phyloP scores from a whole-genome alignment of 2,329 filamentous ascomycete species.

The Fusarium palustre region DNA sequence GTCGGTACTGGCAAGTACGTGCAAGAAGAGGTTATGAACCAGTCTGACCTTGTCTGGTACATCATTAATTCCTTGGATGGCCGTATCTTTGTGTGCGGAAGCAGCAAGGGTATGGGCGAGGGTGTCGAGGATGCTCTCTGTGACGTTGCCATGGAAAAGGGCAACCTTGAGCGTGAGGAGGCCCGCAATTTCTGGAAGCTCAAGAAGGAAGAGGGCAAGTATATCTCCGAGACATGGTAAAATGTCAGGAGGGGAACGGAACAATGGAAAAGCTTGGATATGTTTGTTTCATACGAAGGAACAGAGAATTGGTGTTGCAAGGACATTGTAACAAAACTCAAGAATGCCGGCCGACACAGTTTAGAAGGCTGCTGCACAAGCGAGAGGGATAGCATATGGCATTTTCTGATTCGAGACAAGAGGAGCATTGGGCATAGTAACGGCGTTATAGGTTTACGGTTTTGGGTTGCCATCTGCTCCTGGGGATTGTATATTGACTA shows the following conservation, averaged over 20 bases:
- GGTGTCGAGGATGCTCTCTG: constrained; percentile 90
- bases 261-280: neutral
- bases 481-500: constrained; percentile 8
- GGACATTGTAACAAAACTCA: constrained; percentile 13
- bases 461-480: constrained; percentile 2
- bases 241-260: constrained; percentile 11
- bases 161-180: constrained; percentile 83
- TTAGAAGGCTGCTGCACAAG: constrained; percentile 41
- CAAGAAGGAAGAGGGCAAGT: constrained; percentile 93
- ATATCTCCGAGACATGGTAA: constrained; percentile 86
- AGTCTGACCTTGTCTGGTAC: constrained; percentile 98
- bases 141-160: constrained; percentile 93
- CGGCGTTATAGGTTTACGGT: constrained; percentile 33
- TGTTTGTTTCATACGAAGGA: neutral
- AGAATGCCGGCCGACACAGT: constrained; percentile 27
- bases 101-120: constrained; percentile 96
- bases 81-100: constrained; percentile 95
- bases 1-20: constrained; percentile 88
- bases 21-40: constrained; percentile 91
- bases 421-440: constrained; percentile 35
- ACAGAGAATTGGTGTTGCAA: neutral
- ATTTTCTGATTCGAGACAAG: constrained; percentile 27
- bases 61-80: constrained; percentile 97
- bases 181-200: constrained; percentile 88
- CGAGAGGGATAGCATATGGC: constrained; percentile 29